These are phyloP conservation scores for Globisporangium orthogonon DNA, from an alignment of 352 stramenopile genomes.

Conservation along the genomic window DNA sequence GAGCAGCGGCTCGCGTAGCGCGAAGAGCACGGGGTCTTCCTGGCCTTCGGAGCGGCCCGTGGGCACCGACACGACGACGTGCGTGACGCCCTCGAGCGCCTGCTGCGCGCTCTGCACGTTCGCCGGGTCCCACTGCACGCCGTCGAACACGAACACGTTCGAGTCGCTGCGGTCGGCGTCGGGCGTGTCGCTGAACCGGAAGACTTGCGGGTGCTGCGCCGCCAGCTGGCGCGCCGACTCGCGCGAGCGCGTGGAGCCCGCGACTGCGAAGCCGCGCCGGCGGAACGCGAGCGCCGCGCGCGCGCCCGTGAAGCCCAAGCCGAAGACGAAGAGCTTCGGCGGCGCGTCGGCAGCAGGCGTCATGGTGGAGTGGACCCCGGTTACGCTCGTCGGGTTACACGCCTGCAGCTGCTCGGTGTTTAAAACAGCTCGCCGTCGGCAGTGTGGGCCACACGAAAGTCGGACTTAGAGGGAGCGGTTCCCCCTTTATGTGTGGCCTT, in stretches of 20 bases:
- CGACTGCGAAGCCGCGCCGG: conserved; percentile 48
- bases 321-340: conserved; percentile 84
- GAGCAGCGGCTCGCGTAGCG: conserved; percentile 35
- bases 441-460: too few relatives aligned
- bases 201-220: conserved; percentile 26
- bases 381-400: too few relatives aligned
- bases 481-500: not conserved
- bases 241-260: conserved; percentile 62
- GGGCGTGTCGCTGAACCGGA: conserved; percentile 17
- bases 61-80: conserved; percentile 75
- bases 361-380: too few relatives aligned
- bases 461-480: too few relatives aligned
- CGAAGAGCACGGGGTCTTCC: conserved; percentile 69
- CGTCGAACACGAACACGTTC: conserved; percentile 84
- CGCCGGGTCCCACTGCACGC: conserved; percentile 31
- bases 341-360: too few relatives aligned
- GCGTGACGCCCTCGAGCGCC: conserved; percentile 52
- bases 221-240: conserved; percentile 40
- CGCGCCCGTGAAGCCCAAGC: conserved; percentile 79
- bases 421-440: too few relatives aligned
- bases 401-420: not conserved
- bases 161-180: not conserved
- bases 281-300: conserved; percentile 67
- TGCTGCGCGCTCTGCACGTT: conserved; percentile 30
- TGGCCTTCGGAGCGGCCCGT: conserved; percentile 33